phyloP scores from a whole-genome alignment of 1,284 basidiomycete species.

The Microstroma glucosiphilum region DNA sequence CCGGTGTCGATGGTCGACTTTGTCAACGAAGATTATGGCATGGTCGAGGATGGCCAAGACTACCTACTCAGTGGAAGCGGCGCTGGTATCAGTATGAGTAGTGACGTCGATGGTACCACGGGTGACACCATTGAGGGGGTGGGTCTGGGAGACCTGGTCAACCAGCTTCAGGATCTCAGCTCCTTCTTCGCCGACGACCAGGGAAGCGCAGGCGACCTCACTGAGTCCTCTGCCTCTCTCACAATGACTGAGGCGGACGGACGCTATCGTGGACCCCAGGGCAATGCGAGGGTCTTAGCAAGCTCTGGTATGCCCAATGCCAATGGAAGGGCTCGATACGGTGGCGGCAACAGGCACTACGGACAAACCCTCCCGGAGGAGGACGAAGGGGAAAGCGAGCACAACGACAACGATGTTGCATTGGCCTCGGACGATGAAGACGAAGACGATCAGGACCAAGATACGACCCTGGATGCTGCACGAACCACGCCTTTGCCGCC shows the following conservation, averaged over 20 bases:
- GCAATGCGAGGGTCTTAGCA: neutral
- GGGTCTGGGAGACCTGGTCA: conserved; percentile 39
- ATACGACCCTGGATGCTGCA: neutral
- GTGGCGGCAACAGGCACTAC: neutral
- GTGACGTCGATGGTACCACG: conserved; percentile 3
- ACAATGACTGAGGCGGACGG: neutral
- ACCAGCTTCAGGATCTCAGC: conserved; percentile 45
- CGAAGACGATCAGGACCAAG: neutral
- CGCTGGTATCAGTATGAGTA: neutral
- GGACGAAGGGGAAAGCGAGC: neutral
- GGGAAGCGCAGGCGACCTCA: neutral
- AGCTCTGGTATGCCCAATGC: neutral
- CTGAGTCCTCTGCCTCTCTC: neutral
- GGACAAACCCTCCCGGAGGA: neutral
- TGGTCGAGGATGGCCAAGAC: conserved; percentile 13
- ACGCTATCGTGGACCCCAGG: neutral
- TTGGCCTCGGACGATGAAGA: neutral
- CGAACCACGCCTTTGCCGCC: neutral
- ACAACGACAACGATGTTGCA: neutral
- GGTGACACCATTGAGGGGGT: neutral
- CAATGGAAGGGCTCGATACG: neutral
- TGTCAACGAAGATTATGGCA: conserved; percentile 34
- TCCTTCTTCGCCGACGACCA: conserved; percentile 44
- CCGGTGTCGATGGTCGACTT: conserved; percentile 39
- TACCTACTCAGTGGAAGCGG: conserved; percentile 3